phyloP scores from a whole-genome alignment of 176 grass and related monocot genomes.

The Aegilops tauschii region DNA sequence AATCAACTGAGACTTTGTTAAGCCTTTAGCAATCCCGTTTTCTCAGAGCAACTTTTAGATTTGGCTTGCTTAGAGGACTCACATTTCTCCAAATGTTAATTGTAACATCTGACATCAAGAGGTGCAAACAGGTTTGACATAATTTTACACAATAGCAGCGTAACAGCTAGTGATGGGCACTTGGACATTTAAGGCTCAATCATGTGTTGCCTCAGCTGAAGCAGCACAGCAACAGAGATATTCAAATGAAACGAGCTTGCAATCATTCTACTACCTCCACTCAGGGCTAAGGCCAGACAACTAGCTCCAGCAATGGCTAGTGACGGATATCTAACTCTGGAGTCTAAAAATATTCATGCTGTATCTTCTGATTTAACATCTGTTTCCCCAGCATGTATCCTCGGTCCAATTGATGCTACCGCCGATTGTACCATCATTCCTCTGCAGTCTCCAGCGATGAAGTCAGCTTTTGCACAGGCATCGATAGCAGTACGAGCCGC shows the following conservation, averaged over 20 bases:
- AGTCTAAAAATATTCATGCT: neutral
- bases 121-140: neutral
- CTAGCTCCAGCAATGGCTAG: neutral
- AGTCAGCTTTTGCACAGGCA: neutral
- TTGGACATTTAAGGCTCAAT: neutral
- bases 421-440: slow-evolving; percentile 3
- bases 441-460: neutral
- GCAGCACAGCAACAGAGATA: neutral
- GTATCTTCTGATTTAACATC: neutral
- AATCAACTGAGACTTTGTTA: no score
- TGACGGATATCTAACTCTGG: neutral
- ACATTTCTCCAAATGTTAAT: neutral
- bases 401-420: neutral
- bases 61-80: neutral
- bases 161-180: neutral
- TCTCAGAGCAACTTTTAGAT: neutral
- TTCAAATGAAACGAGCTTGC: neutral
- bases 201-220: neutral
- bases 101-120: neutral
- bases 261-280: neutral
- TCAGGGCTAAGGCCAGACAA: neutral
- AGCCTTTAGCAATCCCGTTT: no score
- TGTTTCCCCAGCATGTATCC: neutral
- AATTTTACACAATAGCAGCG: neutral
- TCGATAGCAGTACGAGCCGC: neutral